Evolutionary conservation across 2,329 filamentous ascomycete genomes (phyloP).

Genomic region (Neofusicoccum cordaticola): DNA sequence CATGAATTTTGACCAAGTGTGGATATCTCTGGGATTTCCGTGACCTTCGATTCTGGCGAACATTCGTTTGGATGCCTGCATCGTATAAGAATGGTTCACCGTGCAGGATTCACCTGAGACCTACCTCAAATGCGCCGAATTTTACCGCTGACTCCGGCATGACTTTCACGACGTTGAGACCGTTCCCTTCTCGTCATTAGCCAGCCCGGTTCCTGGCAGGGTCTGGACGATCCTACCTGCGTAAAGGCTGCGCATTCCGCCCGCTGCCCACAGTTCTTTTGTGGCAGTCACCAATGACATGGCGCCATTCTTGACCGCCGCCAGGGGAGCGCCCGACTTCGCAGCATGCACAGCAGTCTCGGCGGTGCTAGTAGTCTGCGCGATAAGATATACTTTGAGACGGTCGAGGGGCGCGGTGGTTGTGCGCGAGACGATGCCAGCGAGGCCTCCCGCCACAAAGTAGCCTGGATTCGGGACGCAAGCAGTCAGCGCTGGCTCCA

Average conservation of each 20-base stretch:
- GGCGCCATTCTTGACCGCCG: slow-evolving; percentile 63
- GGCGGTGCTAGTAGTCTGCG: slow-evolving; percentile 71
- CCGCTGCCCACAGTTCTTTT: slow-evolving; percentile 77
- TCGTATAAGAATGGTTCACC: slow-evolving; percentile 20
- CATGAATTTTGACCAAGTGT: slow-evolving; percentile 81
- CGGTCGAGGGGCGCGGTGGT: slow-evolving; percentile 94
- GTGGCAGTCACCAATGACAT: slow-evolving; percentile 70
- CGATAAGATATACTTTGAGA: slow-evolving; percentile 94
- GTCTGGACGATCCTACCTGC: slow-evolving; percentile 61
- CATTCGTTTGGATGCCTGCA: slow-evolving; percentile 77
- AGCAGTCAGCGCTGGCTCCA: slow-evolving; percentile 53
- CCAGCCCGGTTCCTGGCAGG: background rate
- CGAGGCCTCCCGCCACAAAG: slow-evolving; percentile 91
- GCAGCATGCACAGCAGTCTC: slow-evolving; percentile 62
- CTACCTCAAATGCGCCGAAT: slow-evolving; percentile 89
- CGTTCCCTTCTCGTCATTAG: slow-evolving; percentile 66
- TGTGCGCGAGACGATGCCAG: slow-evolving; percentile 91
- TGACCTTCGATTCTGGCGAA: slow-evolving; percentile 87
- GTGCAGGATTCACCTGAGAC: slow-evolving; percentile 16
- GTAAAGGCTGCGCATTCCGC: slow-evolving; percentile 85
- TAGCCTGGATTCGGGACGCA: slow-evolving; percentile 87
- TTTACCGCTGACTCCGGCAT: slow-evolving; percentile 99
- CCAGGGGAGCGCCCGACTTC: slow-evolving; percentile 66
- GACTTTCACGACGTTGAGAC: slow-evolving; percentile 93
- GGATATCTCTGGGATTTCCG: slow-evolving; percentile 73